Conservation (phyloP, 2,329 filamentous ascomycete genomes). For the Sphaerostilbella broomeana region DNA sequence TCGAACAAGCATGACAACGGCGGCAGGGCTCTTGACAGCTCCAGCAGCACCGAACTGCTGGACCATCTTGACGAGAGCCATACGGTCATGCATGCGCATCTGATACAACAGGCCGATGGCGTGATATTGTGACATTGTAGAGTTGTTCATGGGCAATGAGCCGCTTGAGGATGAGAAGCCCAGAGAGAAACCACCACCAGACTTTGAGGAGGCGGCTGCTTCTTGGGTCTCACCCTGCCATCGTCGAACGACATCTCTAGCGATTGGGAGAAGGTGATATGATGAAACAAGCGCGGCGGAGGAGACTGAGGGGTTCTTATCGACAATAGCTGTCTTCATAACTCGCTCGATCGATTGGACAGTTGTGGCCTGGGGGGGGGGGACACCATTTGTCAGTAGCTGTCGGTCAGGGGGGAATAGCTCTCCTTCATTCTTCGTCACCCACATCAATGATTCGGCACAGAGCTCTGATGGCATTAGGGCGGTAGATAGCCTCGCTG, state of each 20-base stretch:
- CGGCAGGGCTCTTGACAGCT: slow-evolving; percentile 90
- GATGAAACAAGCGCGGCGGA: slow-evolving; percentile 94
- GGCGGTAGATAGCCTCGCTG: slow-evolving; percentile 87
- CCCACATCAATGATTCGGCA: slow-evolving; percentile 94
- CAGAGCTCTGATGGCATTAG: slow-evolving; percentile 90
- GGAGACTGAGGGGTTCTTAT: slow-evolving; percentile 96
- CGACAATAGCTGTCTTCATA: slow-evolving; percentile 98
- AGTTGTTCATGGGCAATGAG: slow-evolving; percentile 77
- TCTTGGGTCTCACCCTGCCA: slow-evolving; percentile 99
- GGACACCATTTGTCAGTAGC: slow-evolving; percentile 7
- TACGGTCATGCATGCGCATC: slow-evolving; percentile 94
- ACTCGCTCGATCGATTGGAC: slow-evolving; percentile 97
- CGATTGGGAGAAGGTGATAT: slow-evolving; percentile 94
- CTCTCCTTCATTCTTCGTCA: slow-evolving; percentile 14
- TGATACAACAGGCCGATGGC: slow-evolving; percentile 96
- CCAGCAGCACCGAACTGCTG: slow-evolving; percentile 92
- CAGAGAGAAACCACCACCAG: slow-evolving; percentile 80
- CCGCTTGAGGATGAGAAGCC: slow-evolving; percentile 79
- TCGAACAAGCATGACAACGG: slow-evolving; percentile 85
- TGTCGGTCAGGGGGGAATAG: slow-evolving; percentile 15
- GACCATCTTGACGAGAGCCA: slow-evolving; percentile 99
- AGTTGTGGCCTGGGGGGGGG: slow-evolving; percentile 68
- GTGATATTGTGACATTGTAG: slow-evolving; percentile 97
- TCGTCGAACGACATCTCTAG: slow-evolving; percentile 87
- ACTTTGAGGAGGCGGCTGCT: slow-evolving; percentile 84